Conservation (phyloP, 495 filamentous ascomycete species). For the Neurospora pannonica region DNA sequence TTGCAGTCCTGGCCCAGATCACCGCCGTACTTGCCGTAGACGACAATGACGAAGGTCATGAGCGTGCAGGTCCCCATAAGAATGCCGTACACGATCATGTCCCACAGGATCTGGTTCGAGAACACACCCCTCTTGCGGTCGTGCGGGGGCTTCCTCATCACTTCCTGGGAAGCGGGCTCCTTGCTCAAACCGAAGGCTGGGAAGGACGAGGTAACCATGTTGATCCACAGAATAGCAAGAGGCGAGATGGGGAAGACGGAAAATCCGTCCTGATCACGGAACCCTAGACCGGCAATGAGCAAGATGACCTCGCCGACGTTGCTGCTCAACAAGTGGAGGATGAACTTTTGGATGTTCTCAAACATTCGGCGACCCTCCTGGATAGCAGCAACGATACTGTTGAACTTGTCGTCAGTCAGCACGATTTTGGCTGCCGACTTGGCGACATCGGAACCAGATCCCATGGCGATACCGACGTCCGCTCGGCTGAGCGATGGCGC, state of each 20-base stretch:
- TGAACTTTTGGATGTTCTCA: conserved; percentile 77
- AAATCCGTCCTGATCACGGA: conserved; percentile 52
- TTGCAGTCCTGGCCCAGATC: conserved; percentile 61
- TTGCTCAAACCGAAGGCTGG: conserved; percentile 67
- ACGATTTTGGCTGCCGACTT: conserved; percentile 84
- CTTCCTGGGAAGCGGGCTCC: conserved; percentile 55
- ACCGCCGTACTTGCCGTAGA: conserved; percentile 51
- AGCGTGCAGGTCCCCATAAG: conserved; percentile 61
- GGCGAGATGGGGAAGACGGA: conserved; percentile 71
- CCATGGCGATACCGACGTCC: conserved; percentile 84
- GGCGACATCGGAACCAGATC: conserved; percentile 80
- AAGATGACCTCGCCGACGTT: conserved; percentile 69
- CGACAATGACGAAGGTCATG: conserved; percentile 56
- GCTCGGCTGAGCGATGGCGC: conserved; percentile 68
- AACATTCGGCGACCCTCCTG: conserved; percentile 66
- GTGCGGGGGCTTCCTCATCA: conserved; percentile 65
- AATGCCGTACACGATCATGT: conserved; percentile 66
- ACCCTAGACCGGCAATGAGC: conserved; percentile 60
- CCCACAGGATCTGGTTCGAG: conserved; percentile 55
- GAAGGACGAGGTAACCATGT: conserved; percentile 67
- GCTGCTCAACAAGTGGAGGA: conserved; percentile 61
- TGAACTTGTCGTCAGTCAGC: conserved; percentile 83
- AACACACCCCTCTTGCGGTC: conserved; percentile 60
- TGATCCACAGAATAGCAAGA: conserved; percentile 70
- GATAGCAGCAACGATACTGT: conserved; percentile 64